phyloP scores from a whole-genome alignment of 805 yeast genomes.

The Suhomyces sp. region DNA sequence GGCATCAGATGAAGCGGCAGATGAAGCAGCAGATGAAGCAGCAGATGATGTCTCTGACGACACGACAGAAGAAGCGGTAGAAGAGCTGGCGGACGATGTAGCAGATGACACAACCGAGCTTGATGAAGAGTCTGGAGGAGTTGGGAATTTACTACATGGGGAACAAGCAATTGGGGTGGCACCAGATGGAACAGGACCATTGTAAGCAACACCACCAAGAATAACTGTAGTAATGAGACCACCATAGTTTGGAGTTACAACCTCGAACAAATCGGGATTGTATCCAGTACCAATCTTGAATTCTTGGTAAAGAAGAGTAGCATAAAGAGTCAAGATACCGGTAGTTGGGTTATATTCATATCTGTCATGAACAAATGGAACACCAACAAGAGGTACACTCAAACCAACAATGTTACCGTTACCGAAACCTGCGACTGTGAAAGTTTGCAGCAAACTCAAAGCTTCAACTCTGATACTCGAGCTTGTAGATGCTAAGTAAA shows the following conservation, averaged over 20 bases:
- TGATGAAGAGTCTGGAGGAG: too few relatives aligned
- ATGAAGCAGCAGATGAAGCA: not conserved
- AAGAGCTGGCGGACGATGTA: not conserved
- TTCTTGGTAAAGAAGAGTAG: conserved; percentile 7
- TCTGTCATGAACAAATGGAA: not conserved
- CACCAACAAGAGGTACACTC: conserved; percentile 11
- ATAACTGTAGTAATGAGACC: conserved; percentile 6
- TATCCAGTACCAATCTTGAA: conserved; percentile 14
- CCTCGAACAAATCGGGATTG: conserved; percentile 3
- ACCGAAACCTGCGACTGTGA: conserved; percentile 29
- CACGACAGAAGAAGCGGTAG: not conserved
- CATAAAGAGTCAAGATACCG: conserved; percentile 20
- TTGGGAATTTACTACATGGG: conserved; percentile 8
- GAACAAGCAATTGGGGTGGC: conserved; percentile 8
- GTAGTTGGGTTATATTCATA: conserved; percentile 10
- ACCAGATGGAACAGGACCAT: conserved; percentile 11
- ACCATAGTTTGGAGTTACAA: conserved; percentile 8
- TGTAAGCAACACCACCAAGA: conserved; percentile 12
- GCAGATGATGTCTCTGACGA: conserved; percentile 1
- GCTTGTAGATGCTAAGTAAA: conserved; percentile 10
- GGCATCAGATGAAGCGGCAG: conserved; percentile 1
- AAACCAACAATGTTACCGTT: conserved; percentile 26
- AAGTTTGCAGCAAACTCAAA: conserved; percentile 17
- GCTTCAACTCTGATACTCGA: conserved; percentile 17
- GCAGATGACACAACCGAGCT: not conserved